Conservation (phyloP, 257 asterid species). For the Solanum chiquidenum region DNA sequence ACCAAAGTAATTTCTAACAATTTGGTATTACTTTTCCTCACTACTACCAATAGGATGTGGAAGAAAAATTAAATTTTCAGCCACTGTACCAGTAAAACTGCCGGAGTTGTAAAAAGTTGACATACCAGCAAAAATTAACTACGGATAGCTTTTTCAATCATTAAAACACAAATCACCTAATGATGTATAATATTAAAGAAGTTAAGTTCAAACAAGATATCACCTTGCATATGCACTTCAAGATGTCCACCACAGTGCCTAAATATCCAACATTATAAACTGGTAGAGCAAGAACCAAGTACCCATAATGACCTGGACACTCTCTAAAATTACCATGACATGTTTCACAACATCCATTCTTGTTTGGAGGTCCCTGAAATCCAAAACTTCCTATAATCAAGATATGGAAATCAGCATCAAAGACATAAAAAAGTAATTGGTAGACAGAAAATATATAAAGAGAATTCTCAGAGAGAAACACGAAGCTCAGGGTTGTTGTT, state of each 20-base stretch:
- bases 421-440: not conserved
- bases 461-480: not conserved
- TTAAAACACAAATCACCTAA: not conserved
- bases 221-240: slow-evolving; percentile 99
- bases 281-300: slow-evolving; percentile 67
- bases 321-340: slow-evolving; percentile 52
- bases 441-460: not conserved
- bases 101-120: slow-evolving; percentile 1
- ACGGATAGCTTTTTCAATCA: not conserved
- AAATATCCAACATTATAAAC: slow-evolving; percentile 78
- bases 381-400: not conserved
- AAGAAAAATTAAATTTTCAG: not conserved
- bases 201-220: not conserved
- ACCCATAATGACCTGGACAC: slow-evolving; percentile 92
- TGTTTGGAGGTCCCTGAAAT: slow-evolving; percentile 84
- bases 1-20: not conserved
- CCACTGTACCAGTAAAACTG: not conserved
- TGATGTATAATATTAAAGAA: not conserved
- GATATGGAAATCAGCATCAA: not conserved
- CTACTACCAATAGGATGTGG: not conserved
- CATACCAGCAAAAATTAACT: not conserved
- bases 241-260: slow-evolving; percentile 45
- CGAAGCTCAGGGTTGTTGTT: not conserved
- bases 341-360: slow-evolving; percentile 47
- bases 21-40: not conserved